Base-by-base conservation (phyloP, 345 rosid genomes). In the Eucalyptus regnans region DNA sequence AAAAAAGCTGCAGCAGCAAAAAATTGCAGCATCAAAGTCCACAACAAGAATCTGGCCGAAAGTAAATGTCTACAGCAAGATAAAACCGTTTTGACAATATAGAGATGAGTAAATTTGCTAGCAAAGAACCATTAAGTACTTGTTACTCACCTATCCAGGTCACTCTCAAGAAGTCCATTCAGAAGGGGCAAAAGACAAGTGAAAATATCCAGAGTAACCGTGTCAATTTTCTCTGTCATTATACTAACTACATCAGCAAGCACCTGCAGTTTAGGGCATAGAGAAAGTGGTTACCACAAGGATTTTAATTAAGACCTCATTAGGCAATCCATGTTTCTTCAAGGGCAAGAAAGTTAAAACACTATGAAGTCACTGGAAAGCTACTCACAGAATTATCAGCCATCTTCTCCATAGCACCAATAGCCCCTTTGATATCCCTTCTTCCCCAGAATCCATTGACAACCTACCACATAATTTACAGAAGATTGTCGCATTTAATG, bases 391-490 rank as follows among this genome's bases (percentile, higher is more conserved):
- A 93, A 91, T 96, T 90, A 93, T 98, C 98, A 89, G 98, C 97
- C 99, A 98, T 98, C 94, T 96, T 97, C 92, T 96, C 99, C 94
- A 96, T 92, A 56, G 96, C 94, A 91, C 92, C 89, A 88, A 98
- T 93, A 29, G 94, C 93, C 89, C 97, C 98, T 89, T 94, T 98
- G 41, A 97, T 89, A 92, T 97, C 99, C 90, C 92, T 94, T 90
- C 99, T 96, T 90, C 94, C 96, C 99, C 99, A 98, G 88, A 92
- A 95, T 93, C 99, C 94, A 91, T 92, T 93, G 90, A 97, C 95
- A 88, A 91, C 97, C 99, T 98, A 92, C 83, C 31, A 89, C 33
- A 44, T 22, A 18, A 50, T 83, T 37, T 54, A 52, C 43, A 86
- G 87, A 27, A n/a, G 27, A 52, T 20, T 20, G 25, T 58, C 23